Conservation (phyloP, 805 yeast species). For the Spathaspora sp. region DNA sequence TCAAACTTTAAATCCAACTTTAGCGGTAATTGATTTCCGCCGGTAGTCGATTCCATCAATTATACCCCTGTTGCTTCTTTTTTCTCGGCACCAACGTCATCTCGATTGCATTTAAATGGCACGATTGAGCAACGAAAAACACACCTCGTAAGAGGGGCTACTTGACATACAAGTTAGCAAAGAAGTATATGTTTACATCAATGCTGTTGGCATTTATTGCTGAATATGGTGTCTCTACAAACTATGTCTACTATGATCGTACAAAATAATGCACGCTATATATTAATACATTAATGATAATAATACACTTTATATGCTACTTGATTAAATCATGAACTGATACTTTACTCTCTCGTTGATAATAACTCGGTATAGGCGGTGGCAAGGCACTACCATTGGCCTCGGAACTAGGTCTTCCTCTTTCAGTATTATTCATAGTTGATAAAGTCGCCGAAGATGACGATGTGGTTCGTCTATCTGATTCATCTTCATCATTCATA, state of each 20-base stretch:
- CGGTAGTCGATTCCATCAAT: background rate
- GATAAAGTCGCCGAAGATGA: background rate
- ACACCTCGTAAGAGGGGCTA: too few relatives aligned
- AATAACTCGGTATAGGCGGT: slow-evolving; percentile 1
- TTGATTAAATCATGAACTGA: slow-evolving; percentile 3
- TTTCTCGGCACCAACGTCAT: background rate
- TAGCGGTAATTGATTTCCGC: background rate
- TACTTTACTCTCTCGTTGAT: background rate
- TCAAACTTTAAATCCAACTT: too few relatives aligned
- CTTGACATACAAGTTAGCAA: too few relatives aligned
- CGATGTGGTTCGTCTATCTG: background rate
- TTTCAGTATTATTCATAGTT: background rate
- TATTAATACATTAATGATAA: background rate
- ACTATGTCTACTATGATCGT: background rate
- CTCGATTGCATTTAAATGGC: too few relatives aligned
- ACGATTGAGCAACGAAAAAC: too few relatives aligned
- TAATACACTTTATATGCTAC: background rate
- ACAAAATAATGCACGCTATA: background rate
- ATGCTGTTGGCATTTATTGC: too few relatives aligned
- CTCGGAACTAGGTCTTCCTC: background rate
- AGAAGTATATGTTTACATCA: too few relatives aligned
- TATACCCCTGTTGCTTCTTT: background rate
- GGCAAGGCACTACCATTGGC: background rate
- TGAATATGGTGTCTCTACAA: too few relatives aligned
- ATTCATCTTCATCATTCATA: background rate